phyloP scores from a whole-genome alignment of 805 yeast genomes.

The Nakazawaea holstii region DNA sequence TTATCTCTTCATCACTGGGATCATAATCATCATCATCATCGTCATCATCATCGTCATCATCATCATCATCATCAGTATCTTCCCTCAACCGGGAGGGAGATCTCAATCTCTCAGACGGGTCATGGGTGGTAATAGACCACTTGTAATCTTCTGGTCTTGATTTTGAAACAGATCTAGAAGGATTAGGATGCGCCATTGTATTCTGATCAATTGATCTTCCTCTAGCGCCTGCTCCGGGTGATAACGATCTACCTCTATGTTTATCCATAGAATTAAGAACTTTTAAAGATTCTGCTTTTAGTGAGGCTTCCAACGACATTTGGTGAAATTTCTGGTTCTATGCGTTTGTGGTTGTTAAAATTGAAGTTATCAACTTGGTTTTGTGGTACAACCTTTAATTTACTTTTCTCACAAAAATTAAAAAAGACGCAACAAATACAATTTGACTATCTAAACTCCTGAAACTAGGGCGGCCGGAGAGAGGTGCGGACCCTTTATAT shows the following conservation, averaged over 20 bases:
- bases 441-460: too few relatives aligned
- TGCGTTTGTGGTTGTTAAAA: neutral
- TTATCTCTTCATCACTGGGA: conserved; percentile 53
- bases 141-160: conserved; percentile 23
- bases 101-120: conserved; percentile 62
- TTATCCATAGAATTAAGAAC: conserved; percentile 7
- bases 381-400: neutral
- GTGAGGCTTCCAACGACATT: conserved; percentile 11
- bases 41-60: conserved; percentile 11
- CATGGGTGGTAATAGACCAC: conserved; percentile 67
- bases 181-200: conserved; percentile 14
- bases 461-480: too few relatives aligned
- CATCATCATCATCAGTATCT: conserved; percentile 15
- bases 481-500: too few relatives aligned
- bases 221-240: conserved; percentile 2
- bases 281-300: conserved; percentile 6
- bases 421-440: too few relatives aligned
- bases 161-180: conserved; percentile 14
- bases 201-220: conserved; percentile 8
- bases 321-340: neutral
- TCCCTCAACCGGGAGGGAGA: conserved; percentile 13
- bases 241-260: conserved; percentile 7
- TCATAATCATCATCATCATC: conserved; percentile 16
- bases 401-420: too few relatives aligned
- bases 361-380: neutral